Base-by-base conservation (phyloP, 345 rosid species). In the Gossypium sturtianum region DNA sequence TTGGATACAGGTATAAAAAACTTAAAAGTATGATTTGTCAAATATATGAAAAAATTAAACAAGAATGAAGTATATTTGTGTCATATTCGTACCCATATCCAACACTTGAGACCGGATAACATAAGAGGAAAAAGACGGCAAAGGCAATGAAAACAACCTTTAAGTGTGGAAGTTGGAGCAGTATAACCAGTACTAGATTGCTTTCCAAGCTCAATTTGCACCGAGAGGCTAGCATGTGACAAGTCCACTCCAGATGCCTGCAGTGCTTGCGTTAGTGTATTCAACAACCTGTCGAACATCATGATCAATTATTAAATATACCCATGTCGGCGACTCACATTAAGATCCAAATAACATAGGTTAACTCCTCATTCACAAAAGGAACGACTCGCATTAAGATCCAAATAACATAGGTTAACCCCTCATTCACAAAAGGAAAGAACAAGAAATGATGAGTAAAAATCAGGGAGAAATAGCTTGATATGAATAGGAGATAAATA, bases 241-340 rank as follows among this genome's bases (percentile, higher is more conserved):
- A 95, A 83, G 82, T 95, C 98, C 53, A 95, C 97, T 71, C 99
- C 99, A 49, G 97, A 88, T 64, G 81, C 87, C 80, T 90, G 89
- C 75, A 95, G 83, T 43, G 97, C 94, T 86, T 86, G 91, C 17
- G 89, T 93, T 66, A 95, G 74, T 53, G 91, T 87, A 74, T 84
- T 90, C 71, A 93, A 76, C 83, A 95, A 83, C 83, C 99, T 95
- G 88, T 78, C 72, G 52, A 66, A 74, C 20, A 52, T 2, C 56
- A 52, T 52, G 56, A 5, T 15, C 56, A 7, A 52, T 52, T 52
- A 52, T 52, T 52, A 52, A 34, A 34, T 34, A 1, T 34, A 34
- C 41, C 41, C 41, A 34, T 34, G 41, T 34, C 41, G 41, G 41
- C 41, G 7, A 34, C 41, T 34, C 56, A 34, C 38, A 34, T 34